Evolutionary conservation across 2,329 filamentous ascomycete genomes (phyloP), one percentile per base, ranked within the genome.

Genomic region (Claviceps paspali): DNA sequence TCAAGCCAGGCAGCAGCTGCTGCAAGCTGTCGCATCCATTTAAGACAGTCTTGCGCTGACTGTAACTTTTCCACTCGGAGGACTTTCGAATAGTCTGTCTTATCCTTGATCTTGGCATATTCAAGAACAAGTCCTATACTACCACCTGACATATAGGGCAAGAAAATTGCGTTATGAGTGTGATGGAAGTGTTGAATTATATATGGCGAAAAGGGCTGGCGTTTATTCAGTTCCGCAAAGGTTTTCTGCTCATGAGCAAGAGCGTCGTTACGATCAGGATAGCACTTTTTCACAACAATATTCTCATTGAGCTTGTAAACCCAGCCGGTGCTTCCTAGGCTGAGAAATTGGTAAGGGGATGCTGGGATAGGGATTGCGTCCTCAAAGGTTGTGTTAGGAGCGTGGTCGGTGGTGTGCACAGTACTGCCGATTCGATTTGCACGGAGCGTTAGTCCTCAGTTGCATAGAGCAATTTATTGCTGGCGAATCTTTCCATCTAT

Each of bases 1-100:
- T 42, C 40, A n/a, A 44, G 35, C 42, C 36, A 44, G 14, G 36
- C 36, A 6, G 38, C 38, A 14, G 42, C 40, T 17, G 42, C 22
- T 22, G 36, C 28, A 22, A 44, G 27, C 38, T 44, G 42, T 19
- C 39, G 35, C 35, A 40, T 40, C 40, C 42, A 44, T 10, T 27
- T 11, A 8, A 39, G 9, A 29, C 38, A 42, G 17, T 33, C 21
- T 30, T 36, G 29, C 11, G 9, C 23, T n/a, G 30, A 6, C 23
- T 39, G 38, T 19, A 33, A 22, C 23, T 33, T 40, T 14, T 27
- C 12, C 22, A 44, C 42, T 15, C 21, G 30, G 5, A 33, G 19
- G n/a, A 42, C 40, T 42, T 12, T 36, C 11, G 19, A 30, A n/a
- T 14, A 11, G n/a, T n/a, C n/a, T n/a, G n/a, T n/a, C n/a, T n/a